phyloP scores from a whole-genome alignment of 306 rosid genomes.

The Castanea mollissima region DNA sequence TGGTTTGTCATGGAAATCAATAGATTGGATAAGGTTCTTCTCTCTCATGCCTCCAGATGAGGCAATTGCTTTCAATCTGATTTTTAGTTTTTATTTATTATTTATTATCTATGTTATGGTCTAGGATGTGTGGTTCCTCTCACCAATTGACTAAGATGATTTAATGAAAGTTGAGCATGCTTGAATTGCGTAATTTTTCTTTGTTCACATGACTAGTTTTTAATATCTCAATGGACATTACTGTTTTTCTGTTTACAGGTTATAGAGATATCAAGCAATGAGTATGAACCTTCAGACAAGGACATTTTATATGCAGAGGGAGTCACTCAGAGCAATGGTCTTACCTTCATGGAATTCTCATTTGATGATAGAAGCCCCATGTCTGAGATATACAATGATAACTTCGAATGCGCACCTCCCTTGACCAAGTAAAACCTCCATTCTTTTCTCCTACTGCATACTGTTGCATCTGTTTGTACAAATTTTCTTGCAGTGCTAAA shows the following conservation, averaged over 20 bases:
- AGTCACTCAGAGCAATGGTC: constrained; percentile 86
- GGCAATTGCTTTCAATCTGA: constrained; percentile 1
- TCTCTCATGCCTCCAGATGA: neutral
- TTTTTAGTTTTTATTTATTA: neutral
- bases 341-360: constrained; percentile 77
- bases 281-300: constrained; percentile 81
- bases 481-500: constrained; percentile 19
- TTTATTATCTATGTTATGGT: neutral
- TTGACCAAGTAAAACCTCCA: constrained; percentile 56
- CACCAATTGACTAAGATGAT: constrained; percentile 3
- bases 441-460: constrained; percentile 11
- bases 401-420: constrained; percentile 54
- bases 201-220: neutral
- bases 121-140: neutral
- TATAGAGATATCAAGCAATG: constrained; percentile 87
- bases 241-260: constrained; percentile 50
- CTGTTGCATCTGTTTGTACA: constrained; percentile 2
- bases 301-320: constrained; percentile 86
- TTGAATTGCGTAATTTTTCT: constrained; percentile 6
- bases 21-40: neutral
- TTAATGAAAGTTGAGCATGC: neutral
- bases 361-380: constrained; percentile 83
- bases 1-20: neutral
- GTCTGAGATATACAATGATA: constrained; percentile 74
- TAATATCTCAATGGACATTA: constrained; percentile 1